These are phyloP conservation scores for Kandelia obovata DNA, from an alignment of 345 rosid genomes.

Conservation along the genomic window DNA sequence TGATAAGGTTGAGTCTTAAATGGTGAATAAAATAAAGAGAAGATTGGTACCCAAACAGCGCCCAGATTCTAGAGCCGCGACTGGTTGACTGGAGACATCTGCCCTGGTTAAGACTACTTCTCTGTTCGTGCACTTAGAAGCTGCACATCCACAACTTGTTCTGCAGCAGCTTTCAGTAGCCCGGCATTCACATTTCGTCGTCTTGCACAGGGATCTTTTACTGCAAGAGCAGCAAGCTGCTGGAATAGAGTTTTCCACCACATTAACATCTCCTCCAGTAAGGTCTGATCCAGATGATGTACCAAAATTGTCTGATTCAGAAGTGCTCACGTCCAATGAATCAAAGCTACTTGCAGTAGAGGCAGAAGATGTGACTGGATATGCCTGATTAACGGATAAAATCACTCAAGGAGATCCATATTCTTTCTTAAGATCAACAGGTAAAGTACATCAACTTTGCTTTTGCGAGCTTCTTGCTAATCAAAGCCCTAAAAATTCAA, in stretches of 20 bases:
- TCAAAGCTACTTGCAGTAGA: conserved; percentile 37
- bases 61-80: not conserved
- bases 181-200: conserved; percentile 24
- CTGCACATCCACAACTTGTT: conserved; percentile 20
- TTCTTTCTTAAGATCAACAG: not conserved
- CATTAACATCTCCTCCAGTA: conserved; percentile 6
- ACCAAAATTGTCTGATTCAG: too few species aligned
- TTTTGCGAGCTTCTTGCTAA: not conserved
- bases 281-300: conserved; percentile 9
- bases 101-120: not conserved
- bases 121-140: conserved; percentile 26
- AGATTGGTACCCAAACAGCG: not conserved
- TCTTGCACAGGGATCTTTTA: conserved; percentile 29
- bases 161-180: conserved; percentile 25
- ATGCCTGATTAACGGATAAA: conserved; percentile 36
- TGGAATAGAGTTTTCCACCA: conserved; percentile 6
- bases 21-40: not conserved
- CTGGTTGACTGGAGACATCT: conserved; percentile 9
- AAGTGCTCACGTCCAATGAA: conserved; percentile 6
- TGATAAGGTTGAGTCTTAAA: not conserved
- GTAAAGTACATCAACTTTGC: not conserved
- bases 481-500: not conserved
- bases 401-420: conserved; percentile 10
- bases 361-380: conserved; percentile 35
- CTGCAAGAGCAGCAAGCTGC: conserved; percentile 26